A percentile compares a stretch with the other conserved stretches of the same genome.
These are phyloP conservation scores for Coffea eugenioides DNA, from an alignment of 257 asterid genomes.

Conservation along the genomic window DNA sequence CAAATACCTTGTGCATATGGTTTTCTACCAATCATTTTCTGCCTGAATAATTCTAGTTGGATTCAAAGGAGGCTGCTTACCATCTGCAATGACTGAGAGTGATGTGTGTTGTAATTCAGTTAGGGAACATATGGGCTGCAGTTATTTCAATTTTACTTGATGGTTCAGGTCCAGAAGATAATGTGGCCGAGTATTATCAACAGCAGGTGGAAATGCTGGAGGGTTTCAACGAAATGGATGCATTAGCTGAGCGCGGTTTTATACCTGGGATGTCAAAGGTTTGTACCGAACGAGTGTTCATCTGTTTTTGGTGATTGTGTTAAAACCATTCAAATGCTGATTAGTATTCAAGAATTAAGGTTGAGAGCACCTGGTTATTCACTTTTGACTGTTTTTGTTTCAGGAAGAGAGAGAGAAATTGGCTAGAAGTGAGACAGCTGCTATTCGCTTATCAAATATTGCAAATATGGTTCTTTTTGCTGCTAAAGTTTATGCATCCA, in stretches of 20 bases:
- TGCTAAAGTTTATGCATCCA: slow-evolving; percentile 54
- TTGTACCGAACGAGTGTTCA: slow-evolving; percentile 5
- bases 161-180: slow-evolving; percentile 44
- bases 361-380: neutral
- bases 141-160: slow-evolving; percentile 4
- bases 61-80: neutral
- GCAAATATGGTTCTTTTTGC: slow-evolving; percentile 56
- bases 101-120: neutral
- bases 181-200: slow-evolving; percentile 48
- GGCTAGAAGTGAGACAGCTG: slow-evolving; percentile 51
- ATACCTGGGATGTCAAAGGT: slow-evolving; percentile 55
- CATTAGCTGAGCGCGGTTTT: slow-evolving; percentile 49
- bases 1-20: neutral
- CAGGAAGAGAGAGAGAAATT: slow-evolving; percentile 51
- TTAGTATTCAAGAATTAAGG: neutral
- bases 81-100: neutral
- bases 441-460: slow-evolving; percentile 48
- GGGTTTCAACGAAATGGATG: slow-evolving; percentile 52
- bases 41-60: neutral
- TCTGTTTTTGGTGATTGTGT: neutral
- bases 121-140: neutral
- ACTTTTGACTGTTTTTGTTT: slow-evolving; percentile 11
- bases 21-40: neutral
- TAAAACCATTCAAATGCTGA: neutral
- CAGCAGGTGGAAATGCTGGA: slow-evolving; percentile 55